Evolutionary conservation across 805 yeast species (phyloP).

Genomic region (Schwanniomyces yamadae): DNA sequence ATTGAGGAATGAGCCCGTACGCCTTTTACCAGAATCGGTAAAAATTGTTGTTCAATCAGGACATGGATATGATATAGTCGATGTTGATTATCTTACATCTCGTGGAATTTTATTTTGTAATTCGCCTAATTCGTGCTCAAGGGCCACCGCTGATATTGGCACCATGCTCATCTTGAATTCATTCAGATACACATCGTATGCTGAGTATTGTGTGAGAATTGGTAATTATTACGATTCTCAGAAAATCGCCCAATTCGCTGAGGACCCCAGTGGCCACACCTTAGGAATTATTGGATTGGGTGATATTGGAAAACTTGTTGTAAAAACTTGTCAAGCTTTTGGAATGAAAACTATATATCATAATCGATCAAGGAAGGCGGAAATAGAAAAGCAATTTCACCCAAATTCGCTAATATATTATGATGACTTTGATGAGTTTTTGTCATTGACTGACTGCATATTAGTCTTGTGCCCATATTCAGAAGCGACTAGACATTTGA

Average conservation of each 20-base stretch:
- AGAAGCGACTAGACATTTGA: conserved; percentile 35
- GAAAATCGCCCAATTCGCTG: conserved; percentile 29
- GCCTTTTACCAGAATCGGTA: conserved; percentile 29
- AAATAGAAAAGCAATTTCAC: conserved; percentile 25
- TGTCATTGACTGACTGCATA: conserved; percentile 27
- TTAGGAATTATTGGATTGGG: conserved; percentile 50
- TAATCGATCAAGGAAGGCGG: conserved; percentile 32
- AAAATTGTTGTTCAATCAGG: conserved; percentile 39
- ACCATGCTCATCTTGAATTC: conserved; percentile 28
- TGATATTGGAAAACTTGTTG: conserved; percentile 45
- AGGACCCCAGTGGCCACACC: conserved; percentile 42
- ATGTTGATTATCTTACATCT: conserved; percentile 32
- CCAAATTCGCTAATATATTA: conserved; percentile 28
- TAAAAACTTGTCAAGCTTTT: conserved; percentile 39
- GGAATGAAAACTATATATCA: conserved; percentile 46
- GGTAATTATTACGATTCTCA: conserved; percentile 31
- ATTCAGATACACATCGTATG: conserved; percentile 35
- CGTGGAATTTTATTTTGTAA: conserved; percentile 35
- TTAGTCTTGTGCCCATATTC: conserved; percentile 41
- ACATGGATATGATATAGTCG: conserved; percentile 41
- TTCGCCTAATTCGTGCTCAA: conserved; percentile 37
- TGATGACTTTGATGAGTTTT: conserved; percentile 19
- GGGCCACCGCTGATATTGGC: conserved; percentile 43
- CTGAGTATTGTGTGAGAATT: conserved; percentile 36
- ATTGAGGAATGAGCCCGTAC: conserved; percentile 32